These are phyloP conservation scores for Aphanomyces invadans DNA, from an alignment of 352 stramenopile species.

Conservation along the genomic window DNA sequence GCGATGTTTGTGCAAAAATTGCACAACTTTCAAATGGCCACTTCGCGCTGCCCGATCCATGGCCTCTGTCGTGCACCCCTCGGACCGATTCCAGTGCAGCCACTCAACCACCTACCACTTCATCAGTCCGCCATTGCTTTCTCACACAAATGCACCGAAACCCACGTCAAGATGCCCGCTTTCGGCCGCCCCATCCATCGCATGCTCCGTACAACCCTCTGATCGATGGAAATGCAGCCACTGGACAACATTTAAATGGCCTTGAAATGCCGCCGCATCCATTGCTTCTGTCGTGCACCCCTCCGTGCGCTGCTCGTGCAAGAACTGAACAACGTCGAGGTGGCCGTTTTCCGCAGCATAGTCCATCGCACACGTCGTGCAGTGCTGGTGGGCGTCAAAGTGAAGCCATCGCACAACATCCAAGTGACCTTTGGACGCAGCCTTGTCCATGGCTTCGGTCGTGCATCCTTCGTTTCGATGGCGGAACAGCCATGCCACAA, in stretches of 20 bases:
- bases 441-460: slow-evolving; percentile 31
- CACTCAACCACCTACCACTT: slow-evolving; percentile 24
- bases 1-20: slow-evolving; percentile 29
- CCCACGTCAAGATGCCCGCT: slow-evolving; percentile 22
- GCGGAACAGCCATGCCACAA: slow-evolving; percentile 47
- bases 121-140: too few relatives aligned
- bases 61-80: slow-evolving; percentile 22
- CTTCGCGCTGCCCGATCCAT: slow-evolving; percentile 27
- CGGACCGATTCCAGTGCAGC: slow-evolving; percentile 28
- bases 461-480: slow-evolving; percentile 38
- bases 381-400: slow-evolving; percentile 30
- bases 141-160: too few relatives aligned
- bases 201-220: slow-evolving; percentile 21
- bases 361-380: slow-evolving; percentile 41
- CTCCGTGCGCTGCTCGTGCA: slow-evolving; percentile 24
- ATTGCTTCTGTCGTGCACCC: slow-evolving; percentile 20
- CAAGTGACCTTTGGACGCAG: slow-evolving; percentile 21
- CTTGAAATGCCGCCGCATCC: slow-evolving; percentile 21
- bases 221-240: slow-evolving; percentile 24
- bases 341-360: slow-evolving; percentile 37
- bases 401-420: slow-evolving; percentile 27
- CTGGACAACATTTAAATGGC: slow-evolving; percentile 27
- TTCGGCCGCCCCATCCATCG: slow-evolving; percentile 21
- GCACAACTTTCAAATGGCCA: slow-evolving; percentile 29
- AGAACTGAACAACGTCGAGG: slow-evolving; percentile 29